phyloP scores from a whole-genome alignment of 495 filamentous ascomycete species.

The Parathielavia appendiculata region DNA sequence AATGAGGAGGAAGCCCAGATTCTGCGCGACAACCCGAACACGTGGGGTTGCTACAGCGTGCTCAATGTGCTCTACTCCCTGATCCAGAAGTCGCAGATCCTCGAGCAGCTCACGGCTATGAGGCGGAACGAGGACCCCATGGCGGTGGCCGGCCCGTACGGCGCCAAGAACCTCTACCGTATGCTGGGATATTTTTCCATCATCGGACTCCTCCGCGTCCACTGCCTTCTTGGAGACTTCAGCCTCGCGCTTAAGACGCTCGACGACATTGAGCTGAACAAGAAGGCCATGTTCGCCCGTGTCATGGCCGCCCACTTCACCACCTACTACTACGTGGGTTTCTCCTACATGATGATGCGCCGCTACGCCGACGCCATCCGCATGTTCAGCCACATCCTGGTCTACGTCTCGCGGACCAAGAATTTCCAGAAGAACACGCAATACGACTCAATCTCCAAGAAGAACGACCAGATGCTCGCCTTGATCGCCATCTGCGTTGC shows the following conservation, averaged over 20 bases:
- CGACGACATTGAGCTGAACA: conserved; percentile 98
- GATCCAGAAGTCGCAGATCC: conserved; percentile 96
- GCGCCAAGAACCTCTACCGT: conserved; percentile 84
- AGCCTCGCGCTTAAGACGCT: conserved; percentile 96
- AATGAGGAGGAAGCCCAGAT: conserved; percentile 86
- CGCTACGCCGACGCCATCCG: conserved; percentile 97
- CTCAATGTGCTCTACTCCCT: conserved; percentile 98
- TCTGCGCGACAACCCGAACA: conserved; percentile 93
- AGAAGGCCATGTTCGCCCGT: conserved; percentile 99
- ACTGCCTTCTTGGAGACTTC: conserved; percentile 96
- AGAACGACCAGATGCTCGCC: conserved; percentile 99
- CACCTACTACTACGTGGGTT: conserved; percentile 99
- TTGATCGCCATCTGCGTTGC: conserved; percentile 98
- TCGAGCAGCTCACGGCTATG: conserved; percentile 89
- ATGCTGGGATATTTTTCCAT: conserved; percentile 99
- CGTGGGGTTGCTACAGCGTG: conserved; percentile 99
- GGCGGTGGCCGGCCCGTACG: conserved; percentile 88
- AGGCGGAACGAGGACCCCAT: conserved; percentile 86
- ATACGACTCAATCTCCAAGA: conserved; percentile 97
- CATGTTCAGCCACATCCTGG: conserved; percentile 98
- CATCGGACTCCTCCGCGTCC: conserved; percentile 91
- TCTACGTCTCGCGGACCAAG: conserved; percentile 98
- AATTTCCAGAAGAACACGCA: conserved; percentile 99
- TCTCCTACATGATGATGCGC: conserved; percentile 99
- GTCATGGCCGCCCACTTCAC: conserved; percentile 99